Evolutionary conservation across 768 basidiomycete genomes (phyloP).

Genomic region (Boletus edulis): DNA sequence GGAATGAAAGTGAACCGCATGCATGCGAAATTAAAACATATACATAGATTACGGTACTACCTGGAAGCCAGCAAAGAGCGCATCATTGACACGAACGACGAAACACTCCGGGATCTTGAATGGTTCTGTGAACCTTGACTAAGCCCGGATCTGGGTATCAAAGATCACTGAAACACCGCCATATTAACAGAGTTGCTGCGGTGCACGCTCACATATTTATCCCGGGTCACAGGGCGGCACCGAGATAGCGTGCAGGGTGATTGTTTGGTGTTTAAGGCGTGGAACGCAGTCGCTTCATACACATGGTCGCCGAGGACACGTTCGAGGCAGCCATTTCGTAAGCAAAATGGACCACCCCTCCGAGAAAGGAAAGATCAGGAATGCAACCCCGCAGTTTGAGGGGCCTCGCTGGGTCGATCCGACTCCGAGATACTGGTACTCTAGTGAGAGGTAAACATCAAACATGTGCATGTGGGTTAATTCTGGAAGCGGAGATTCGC

Average conservation of each 20-base stretch:
- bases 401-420: constrained; percentile 25
- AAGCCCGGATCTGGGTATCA: background rate
- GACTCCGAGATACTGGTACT: constrained; percentile 15
- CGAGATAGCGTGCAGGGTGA: constrained; percentile 17
- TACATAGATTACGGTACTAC: constrained; percentile 12
- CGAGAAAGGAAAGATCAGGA: constrained; percentile 10
- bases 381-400: constrained; percentile 32
- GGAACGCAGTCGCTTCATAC: constrained; percentile 2
- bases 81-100: constrained; percentile 11
- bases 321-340: constrained; percentile 18
- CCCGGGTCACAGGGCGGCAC: constrained; percentile 22
- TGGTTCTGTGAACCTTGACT: constrained; percentile 7
- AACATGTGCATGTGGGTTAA: constrained; percentile 13
- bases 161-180: constrained; percentile 17
- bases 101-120: constrained; percentile 5
- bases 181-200: constrained; percentile 17
- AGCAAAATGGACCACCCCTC: constrained; percentile 13
- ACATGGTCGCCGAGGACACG: background rate
- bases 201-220: constrained; percentile 6
- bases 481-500: constrained; percentile 27
- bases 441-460: constrained; percentile 5
- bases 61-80: constrained; percentile 1
- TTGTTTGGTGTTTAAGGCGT: constrained; percentile 1
- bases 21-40: constrained; percentile 14
- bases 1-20: background rate